These are phyloP conservation scores for Phytophthora sp. DNA, from an alignment of 352 stramenopile genomes.

Conservation along the genomic window DNA sequence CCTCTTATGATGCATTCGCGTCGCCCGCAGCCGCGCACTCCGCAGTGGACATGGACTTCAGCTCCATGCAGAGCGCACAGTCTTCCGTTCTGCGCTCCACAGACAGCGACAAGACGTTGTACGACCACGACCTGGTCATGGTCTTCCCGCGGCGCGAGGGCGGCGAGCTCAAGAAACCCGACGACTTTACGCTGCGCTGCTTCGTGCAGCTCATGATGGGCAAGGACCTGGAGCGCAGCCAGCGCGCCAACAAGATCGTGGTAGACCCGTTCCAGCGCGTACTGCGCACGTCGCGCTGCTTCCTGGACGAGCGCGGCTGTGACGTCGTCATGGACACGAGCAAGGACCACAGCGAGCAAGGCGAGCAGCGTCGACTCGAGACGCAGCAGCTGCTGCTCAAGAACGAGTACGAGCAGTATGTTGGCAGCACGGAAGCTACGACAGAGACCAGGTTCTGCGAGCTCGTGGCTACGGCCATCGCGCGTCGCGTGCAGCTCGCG, in stretches of 20 bases:
- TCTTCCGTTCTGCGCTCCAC: conserved; percentile 20
- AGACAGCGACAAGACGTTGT: conserved; percentile 53
- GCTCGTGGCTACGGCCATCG: conserved; percentile 64
- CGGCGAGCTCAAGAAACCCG: conserved; percentile 68
- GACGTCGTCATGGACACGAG: conserved; percentile 47
- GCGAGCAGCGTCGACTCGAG: conserved; percentile 48
- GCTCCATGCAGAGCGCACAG: conserved; percentile 42
- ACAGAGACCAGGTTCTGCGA: conserved; percentile 74
- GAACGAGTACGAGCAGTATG: conserved; percentile 66
- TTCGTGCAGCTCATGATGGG: conserved; percentile 77
- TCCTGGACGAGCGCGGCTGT: conserved; percentile 64
- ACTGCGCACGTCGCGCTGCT: conserved; percentile 72
- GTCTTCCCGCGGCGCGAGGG: conserved; percentile 74
- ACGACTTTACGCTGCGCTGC: conserved; percentile 64
- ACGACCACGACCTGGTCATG: conserved; percentile 84
- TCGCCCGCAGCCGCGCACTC: conserved; percentile 41
- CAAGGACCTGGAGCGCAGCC: conserved; percentile 58
- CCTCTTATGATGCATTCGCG: conserved; percentile 43
- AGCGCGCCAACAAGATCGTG: conserved; percentile 46
- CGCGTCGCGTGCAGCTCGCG: conserved; percentile 73
- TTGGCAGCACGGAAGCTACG: conserved; percentile 48
- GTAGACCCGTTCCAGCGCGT: conserved; percentile 79
- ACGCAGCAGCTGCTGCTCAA: conserved; percentile 53
- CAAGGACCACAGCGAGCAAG: conserved; percentile 58
- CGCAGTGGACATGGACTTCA: conserved; percentile 50